These are phyloP conservation scores for Aspergillus nanangensis DNA, from an alignment of 495 filamentous ascomycete genomes.

Conservation along the genomic window DNA sequence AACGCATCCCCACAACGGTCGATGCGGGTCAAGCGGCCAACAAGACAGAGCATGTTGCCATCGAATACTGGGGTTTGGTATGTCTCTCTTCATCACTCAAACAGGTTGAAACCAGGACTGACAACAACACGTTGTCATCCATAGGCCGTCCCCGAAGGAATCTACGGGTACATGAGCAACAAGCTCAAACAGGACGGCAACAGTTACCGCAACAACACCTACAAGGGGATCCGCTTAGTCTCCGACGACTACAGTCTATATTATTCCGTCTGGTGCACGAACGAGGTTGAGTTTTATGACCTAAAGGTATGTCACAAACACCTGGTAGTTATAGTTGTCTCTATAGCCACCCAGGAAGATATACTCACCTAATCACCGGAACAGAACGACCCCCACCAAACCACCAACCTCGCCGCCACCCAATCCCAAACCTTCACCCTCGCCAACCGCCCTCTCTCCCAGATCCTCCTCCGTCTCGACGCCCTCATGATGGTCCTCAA, in stretches of 20 bases:
- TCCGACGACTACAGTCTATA: slow-evolving; percentile 48
- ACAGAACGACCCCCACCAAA: slow-evolving; percentile 52
- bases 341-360: neutral
- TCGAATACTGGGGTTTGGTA: slow-evolving; percentile 58
- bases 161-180: slow-evolving; percentile 28
- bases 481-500: slow-evolving; percentile 57
- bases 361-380: neutral
- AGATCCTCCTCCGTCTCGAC: slow-evolving; percentile 49
- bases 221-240: slow-evolving; percentile 54
- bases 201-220: slow-evolving; percentile 47
- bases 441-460: slow-evolving; percentile 19
- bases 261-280: slow-evolving; percentile 58
- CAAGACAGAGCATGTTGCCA: slow-evolving; percentile 53
- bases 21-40: slow-evolving; percentile 22
- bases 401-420: slow-evolving; percentile 42
- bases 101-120: neutral
- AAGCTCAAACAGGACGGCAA: slow-evolving; percentile 12
- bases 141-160: slow-evolving; percentile 46
- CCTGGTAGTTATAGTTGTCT: neutral
- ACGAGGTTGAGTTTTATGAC: slow-evolving; percentile 56
- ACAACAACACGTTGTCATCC: neutral
- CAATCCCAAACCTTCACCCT: slow-evolving; percentile 18
- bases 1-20: slow-evolving; percentile 41
- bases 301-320: slow-evolving; percentile 29
- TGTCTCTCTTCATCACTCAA: neutral